Evolutionary conservation across 202 grass and related monocot genomes (phyloP).

Genomic region (Digitaria exilis): DNA sequence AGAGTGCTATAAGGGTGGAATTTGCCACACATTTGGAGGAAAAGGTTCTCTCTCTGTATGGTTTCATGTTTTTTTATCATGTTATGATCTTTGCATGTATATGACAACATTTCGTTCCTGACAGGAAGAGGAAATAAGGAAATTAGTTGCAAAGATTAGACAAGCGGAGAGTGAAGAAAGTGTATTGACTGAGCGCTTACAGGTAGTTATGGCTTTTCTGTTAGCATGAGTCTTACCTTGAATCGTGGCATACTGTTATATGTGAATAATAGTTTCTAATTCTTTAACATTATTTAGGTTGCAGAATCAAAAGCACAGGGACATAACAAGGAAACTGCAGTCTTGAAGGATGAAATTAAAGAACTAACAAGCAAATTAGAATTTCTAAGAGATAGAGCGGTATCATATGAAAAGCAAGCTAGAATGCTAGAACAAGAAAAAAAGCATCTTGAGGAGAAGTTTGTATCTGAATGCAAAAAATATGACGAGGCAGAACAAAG

Average conservation of each 20-base stretch:
- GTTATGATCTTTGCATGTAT: slow-evolving; percentile 14
- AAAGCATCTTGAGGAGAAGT: slow-evolving; percentile 75
- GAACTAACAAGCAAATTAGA: slow-evolving; percentile 60
- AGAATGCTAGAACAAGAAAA: slow-evolving; percentile 89
- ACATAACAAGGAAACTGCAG: slow-evolving; percentile 54
- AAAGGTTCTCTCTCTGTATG: slow-evolving; percentile 48
- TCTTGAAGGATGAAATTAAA: slow-evolving; percentile 77
- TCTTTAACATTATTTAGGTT: slow-evolving; percentile 43
- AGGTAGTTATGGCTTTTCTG: slow-evolving; percentile 38
- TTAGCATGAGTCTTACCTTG: slow-evolving; percentile 2
- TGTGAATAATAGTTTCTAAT: slow-evolving; percentile 16
- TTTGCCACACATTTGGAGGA: slow-evolving; percentile 58
- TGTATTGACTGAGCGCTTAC: slow-evolving; percentile 51
- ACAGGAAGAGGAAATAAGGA: slow-evolving; percentile 77
- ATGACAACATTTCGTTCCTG: slow-evolving; percentile 13
- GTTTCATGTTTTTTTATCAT: slow-evolving; percentile 29
- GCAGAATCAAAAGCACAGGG: slow-evolving; percentile 48
- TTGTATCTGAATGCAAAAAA: slow-evolving; percentile 68
- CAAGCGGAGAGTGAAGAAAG: slow-evolving; percentile 50
- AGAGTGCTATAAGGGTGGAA: slow-evolving; percentile 66
- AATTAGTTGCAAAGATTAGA: slow-evolving; percentile 61
- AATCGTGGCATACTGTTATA: slow-evolving; percentile 14
- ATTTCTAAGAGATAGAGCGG: slow-evolving; percentile 49
- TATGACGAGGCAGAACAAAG: slow-evolving; percentile 64
- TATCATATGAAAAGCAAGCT: slow-evolving; percentile 73